phyloP scores from a whole-genome alignment of 2,329 filamentous ascomycete species.

The Basipetospora chlamydospora region DNA sequence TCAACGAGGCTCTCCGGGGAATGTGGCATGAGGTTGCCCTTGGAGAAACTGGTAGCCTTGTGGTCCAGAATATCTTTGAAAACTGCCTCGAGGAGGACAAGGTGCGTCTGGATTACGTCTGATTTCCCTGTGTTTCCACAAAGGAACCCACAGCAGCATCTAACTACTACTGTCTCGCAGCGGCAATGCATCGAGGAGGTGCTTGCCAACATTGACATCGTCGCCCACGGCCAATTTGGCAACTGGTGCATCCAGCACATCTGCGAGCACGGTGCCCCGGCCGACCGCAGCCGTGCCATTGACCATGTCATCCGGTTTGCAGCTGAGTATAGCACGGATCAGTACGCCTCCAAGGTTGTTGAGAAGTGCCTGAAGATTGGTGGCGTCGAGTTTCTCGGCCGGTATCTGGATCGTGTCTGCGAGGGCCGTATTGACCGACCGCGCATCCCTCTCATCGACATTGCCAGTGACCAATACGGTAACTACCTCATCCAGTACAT shows the following conservation, averaged over 20 bases:
- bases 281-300: slow-evolving; percentile 82
- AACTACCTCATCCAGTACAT: slow-evolving; percentile 99
- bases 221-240: slow-evolving; percentile 93
- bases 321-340: slow-evolving; percentile 95
- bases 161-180: slow-evolving; percentile 29
- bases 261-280: slow-evolving; percentile 85
- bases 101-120: too few relatives aligned
- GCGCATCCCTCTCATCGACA: slow-evolving; percentile 93
- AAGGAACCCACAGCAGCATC: slow-evolving; percentile 2
- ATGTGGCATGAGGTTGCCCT: slow-evolving; percentile 99
- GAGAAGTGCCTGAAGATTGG: slow-evolving; percentile 99
- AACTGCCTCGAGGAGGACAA: slow-evolving; percentile 98
- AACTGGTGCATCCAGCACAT: slow-evolving; percentile 99
- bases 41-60: slow-evolving; percentile 91
- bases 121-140: background rate
- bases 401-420: slow-evolving; percentile 87
- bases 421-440: slow-evolving; percentile 82
- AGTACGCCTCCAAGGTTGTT: slow-evolving; percentile 97
- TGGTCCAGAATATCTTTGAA: slow-evolving; percentile 99
- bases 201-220: slow-evolving; percentile 83
- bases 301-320: slow-evolving; percentile 91
- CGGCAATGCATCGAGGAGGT: slow-evolving; percentile 96
- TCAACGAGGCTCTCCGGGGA: slow-evolving; percentile 84
- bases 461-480: slow-evolving; percentile 95
- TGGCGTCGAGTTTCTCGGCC: slow-evolving; percentile 73